A percentile compares a stretch with the other conserved stretches of the same genome.
phyloP scores from a whole-genome alignment of 2,329 filamentous ascomycete species.

The Ilyonectria destructans region DNA sequence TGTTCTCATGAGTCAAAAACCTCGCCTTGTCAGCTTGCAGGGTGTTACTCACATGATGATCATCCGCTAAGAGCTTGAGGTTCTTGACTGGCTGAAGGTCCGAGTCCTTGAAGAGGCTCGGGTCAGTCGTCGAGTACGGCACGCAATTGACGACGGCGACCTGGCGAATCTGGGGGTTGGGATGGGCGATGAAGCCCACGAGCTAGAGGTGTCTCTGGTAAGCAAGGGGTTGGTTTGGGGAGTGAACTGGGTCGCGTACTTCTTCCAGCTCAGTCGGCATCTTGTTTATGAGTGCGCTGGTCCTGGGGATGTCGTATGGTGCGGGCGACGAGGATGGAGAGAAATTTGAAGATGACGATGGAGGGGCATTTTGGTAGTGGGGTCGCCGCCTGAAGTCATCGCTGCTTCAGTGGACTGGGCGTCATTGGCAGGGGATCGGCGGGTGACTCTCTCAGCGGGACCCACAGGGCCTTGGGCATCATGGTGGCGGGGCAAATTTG shows the following conservation, averaged over 20 bases:
- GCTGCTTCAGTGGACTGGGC: conserved; percentile 44
- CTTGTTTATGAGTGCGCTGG: conserved; percentile 27
- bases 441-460: conserved; percentile 45
- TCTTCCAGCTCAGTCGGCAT: conserved; percentile 87
- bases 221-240: not conserved
- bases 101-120: conserved; percentile 86
- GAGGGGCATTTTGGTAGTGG: conserved; percentile 51
- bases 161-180: conserved; percentile 91
- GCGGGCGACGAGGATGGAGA: conserved; percentile 34
- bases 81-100: conserved; percentile 86
- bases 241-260: conserved; percentile 60
- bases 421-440: conserved; percentile 38
- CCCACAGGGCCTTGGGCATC: conserved; percentile 42
- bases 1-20: conserved; percentile 24
- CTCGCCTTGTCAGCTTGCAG: not conserved
- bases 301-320: conserved; percentile 35
- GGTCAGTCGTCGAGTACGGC: conserved; percentile 82
- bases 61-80: conserved; percentile 87
- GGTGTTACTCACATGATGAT: conserved; percentile 78
- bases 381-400: conserved; percentile 50
- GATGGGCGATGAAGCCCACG: conserved; percentile 93
- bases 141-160: conserved; percentile 90
- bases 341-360: conserved; percentile 44
- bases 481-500: conserved; percentile 34
- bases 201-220: conserved; percentile 69